Conservation (phyloP, 257 asterid species). For the Haberlea rhodopensis region DNA sequence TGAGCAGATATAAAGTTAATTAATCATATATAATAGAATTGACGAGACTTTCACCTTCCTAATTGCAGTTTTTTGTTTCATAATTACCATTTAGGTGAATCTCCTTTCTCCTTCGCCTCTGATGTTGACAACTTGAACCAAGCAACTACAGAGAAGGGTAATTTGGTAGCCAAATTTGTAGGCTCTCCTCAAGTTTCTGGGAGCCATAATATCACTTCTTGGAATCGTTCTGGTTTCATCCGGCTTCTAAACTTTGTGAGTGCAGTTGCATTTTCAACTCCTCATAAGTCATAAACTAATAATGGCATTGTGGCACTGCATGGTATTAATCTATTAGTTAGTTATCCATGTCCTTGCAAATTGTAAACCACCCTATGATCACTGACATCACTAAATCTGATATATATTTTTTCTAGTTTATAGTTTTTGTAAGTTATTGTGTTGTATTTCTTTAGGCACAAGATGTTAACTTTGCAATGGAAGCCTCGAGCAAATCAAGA, state of each 20-base stretch:
- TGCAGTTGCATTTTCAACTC: constrained; percentile 18
- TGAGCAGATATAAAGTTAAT: constrained; percentile 10
- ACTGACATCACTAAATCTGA: background rate
- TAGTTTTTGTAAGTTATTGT: too few species aligned
- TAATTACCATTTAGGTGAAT: constrained; percentile 63
- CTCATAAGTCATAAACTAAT: constrained; percentile 1
- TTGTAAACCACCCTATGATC: background rate
- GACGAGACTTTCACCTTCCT: constrained; percentile 11
- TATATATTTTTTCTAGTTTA: background rate
- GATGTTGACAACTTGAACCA: constrained; percentile 95
- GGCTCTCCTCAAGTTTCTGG: constrained; percentile 60
- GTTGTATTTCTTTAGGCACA: constrained; percentile 59
- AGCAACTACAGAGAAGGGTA: constrained; percentile 55
- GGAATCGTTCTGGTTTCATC: constrained; percentile 40
- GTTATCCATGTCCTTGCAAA: constrained; percentile 12
- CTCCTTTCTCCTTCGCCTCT: constrained; percentile 98
- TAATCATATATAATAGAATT: background rate
- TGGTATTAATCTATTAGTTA: background rate
- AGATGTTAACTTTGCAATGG: constrained; percentile 83
- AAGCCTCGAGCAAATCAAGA: constrained; percentile 86
- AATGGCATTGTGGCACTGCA: constrained; percentile 5
- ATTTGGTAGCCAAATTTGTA: constrained; percentile 60
- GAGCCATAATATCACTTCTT: constrained; percentile 44
- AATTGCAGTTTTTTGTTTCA: constrained; percentile 11
- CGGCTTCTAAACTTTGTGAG: constrained; percentile 47